Conservation (phyloP, 768 basidiomycete species). For the Agaricus subrufescens region DNA sequence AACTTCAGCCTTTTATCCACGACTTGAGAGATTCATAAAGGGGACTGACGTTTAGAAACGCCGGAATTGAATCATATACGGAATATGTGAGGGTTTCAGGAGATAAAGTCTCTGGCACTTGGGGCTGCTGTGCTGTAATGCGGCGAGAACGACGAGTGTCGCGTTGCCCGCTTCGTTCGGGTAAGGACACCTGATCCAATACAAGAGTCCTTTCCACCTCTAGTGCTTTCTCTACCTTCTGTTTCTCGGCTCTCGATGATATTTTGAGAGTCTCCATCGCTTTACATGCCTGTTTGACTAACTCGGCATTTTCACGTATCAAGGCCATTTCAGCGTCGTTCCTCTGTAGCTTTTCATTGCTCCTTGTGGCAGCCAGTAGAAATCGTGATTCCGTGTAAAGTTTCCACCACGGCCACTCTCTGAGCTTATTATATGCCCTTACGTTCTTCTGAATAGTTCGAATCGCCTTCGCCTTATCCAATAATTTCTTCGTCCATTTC, state of each 20-base stretch:
- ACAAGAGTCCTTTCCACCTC: constrained; percentile 77
- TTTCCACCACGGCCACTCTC: constrained; percentile 99
- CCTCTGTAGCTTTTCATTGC: constrained; percentile 84
- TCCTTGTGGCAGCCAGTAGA: constrained; percentile 84
- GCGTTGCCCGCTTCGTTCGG: constrained; percentile 81
- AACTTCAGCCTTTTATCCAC: too few relatives aligned
- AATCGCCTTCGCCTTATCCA: constrained; percentile 88
- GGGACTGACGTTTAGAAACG: too few relatives aligned
- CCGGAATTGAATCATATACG: too few relatives aligned
- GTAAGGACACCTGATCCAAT: constrained; percentile 76
- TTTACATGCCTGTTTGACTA: constrained; percentile 78
- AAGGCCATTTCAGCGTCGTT: constrained; percentile 83
- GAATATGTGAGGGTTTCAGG: too few relatives aligned
- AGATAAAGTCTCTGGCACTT: too few relatives aligned
- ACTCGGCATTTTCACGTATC: constrained; percentile 80
- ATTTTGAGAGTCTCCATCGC: constrained; percentile 77
- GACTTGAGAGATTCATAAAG: too few relatives aligned
- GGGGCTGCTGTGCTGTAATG: too few relatives aligned
- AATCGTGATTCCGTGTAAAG: constrained; percentile 95
- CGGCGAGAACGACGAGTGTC: constrained; percentile 36
- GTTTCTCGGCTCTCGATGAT: constrained; percentile 79
- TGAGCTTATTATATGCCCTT: constrained; percentile 80
- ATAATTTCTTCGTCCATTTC: constrained; percentile 88
- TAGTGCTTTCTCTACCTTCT: constrained; percentile 74
- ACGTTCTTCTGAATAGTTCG: constrained; percentile 94